These are phyloP conservation scores for Fusarium sororula DNA, from an alignment of 2,329 filamentous ascomycete genomes.

Conservation along the genomic window DNA sequence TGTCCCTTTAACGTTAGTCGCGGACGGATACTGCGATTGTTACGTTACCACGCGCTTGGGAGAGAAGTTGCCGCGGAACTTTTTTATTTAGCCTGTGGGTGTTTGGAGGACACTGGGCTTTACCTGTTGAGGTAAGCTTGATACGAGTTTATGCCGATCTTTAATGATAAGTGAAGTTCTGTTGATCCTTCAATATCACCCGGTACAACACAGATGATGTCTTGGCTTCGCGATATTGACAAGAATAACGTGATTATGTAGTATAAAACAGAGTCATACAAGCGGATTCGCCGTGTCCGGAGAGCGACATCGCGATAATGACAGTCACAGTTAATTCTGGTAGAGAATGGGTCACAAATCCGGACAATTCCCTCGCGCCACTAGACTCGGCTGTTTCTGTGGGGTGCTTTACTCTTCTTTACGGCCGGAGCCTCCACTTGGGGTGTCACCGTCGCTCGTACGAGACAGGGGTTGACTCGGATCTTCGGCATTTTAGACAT, in stretches of 20 bases:
- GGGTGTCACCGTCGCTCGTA: conserved; percentile 30
- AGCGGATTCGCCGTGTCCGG: conserved; percentile 10
- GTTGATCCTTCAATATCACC: not conserved
- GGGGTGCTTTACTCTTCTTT: conserved; percentile 16
- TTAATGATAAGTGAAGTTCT: not conserved
- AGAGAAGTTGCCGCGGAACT: not conserved
- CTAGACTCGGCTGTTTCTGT: conserved; percentile 20
- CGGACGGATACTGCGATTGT: not conserved
- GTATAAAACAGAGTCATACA: not conserved
- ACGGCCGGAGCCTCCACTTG: conserved; percentile 6
- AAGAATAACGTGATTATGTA: not conserved
- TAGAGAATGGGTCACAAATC: not conserved
- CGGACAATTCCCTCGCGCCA: conserved; percentile 17
- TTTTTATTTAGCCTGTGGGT: not conserved
- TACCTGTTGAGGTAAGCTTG: not conserved
- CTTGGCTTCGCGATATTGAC: not conserved
- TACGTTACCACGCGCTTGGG: conserved; percentile 25
- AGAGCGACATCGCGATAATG: conserved; percentile 1
- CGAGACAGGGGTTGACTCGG: conserved; percentile 30
- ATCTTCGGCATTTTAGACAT: conserved; percentile 31
- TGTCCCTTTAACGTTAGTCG: not conserved
- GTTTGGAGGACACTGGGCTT: not conserved
- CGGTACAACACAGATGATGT: not conserved
- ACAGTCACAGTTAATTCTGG: not conserved
- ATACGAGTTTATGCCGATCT: not conserved